These are phyloP conservation scores for Ceratobasidium sp. DNA, from an alignment of 1,284 basidiomycete genomes.

Conservation along the genomic window DNA sequence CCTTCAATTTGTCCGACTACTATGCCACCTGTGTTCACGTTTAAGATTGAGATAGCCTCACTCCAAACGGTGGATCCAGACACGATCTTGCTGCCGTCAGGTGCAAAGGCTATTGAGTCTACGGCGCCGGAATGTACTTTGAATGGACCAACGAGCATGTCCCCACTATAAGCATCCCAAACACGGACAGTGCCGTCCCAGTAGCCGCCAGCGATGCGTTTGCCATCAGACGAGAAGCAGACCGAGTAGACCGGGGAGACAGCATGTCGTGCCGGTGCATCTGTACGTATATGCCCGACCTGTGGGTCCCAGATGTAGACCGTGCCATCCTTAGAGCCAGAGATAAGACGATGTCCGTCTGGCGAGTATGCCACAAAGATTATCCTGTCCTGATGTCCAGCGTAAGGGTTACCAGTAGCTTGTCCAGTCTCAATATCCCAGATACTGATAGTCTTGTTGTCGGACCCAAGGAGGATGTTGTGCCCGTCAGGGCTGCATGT, in stretches of 20 bases:
- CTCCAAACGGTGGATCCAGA: not conserved
- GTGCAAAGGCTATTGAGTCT: not conserved
- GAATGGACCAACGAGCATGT: not conserved
- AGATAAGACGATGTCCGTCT: not conserved
- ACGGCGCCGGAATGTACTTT: not conserved
- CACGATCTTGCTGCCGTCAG: not conserved
- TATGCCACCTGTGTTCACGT: not conserved
- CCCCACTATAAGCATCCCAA: not conserved
- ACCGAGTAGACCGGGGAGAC: not conserved
- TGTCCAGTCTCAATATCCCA: not conserved
- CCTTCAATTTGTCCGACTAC: not conserved
- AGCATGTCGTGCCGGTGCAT: not conserved
- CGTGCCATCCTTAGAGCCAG: not conserved
- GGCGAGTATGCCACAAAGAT: constrained; percentile 5
- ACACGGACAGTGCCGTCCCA: not conserved
- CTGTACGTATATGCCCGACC: not conserved
- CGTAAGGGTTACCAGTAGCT: not conserved
- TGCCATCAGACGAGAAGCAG: not conserved
- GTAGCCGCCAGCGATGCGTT: not conserved
- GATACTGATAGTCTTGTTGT: not conserved
- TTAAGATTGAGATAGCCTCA: not conserved
- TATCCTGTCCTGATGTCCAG: not conserved
- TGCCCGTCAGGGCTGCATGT: not conserved
- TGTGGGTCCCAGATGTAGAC: constrained; percentile 4
- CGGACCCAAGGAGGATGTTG: not conserved